Evolutionary conservation across 768 basidiomycete genomes (phyloP).

Genomic region (Dentipellis sp.): DNA sequence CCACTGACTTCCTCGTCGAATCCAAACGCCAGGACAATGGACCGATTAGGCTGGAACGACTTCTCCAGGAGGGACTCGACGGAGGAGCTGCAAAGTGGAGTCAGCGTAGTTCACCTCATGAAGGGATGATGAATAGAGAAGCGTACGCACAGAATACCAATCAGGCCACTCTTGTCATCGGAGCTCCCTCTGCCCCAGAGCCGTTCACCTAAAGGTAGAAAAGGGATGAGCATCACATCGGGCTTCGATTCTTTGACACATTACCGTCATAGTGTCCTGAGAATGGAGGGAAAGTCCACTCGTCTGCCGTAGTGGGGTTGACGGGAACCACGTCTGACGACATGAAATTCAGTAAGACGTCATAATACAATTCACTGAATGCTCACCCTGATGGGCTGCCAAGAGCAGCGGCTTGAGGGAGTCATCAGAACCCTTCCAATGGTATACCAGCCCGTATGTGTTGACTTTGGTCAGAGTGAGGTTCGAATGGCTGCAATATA

Average conservation of each 20-base stretch:
- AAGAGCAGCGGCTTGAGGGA: conserved; percentile 46
- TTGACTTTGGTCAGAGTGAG: conserved; percentile 49
- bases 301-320: conserved; percentile 38
- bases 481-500: conserved; percentile 31
- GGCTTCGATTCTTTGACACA: neutral
- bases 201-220: conserved; percentile 11
- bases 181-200: conserved; percentile 27
- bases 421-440: conserved; percentile 44
- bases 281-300: conserved; percentile 57
- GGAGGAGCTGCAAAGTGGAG: conserved; percentile 22
- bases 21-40: conserved; percentile 30
- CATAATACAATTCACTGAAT: too few relatives aligned
- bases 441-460: conserved; percentile 52
- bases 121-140: neutral
- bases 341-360: neutral
- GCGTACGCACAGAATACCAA: conserved; percentile 22
- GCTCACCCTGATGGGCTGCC: conserved; percentile 40
- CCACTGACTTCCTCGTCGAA: conserved; percentile 43
- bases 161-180: conserved; percentile 26
- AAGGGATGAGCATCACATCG: neutral
- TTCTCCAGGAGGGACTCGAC: conserved; percentile 37
- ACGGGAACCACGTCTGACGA: conserved; percentile 63
- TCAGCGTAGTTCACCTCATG: neutral
- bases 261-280: conserved; percentile 53
- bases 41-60: conserved; percentile 37